Conservation (phyloP, 805 yeast genomes). For the Wickerhamomyces hampshirensis region DNA sequence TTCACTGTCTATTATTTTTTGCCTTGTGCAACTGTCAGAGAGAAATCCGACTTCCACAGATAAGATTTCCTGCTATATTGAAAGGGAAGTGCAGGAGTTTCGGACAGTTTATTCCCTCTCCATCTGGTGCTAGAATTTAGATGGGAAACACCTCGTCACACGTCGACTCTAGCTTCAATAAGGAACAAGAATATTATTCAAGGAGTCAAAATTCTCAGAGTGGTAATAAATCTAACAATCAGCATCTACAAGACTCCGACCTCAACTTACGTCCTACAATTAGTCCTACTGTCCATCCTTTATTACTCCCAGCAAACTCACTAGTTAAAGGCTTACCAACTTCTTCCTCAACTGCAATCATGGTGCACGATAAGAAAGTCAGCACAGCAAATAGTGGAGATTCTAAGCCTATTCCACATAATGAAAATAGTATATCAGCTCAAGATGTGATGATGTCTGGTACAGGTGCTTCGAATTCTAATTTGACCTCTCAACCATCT, state of each 20-base stretch:
- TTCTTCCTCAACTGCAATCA: slow-evolving; percentile 16
- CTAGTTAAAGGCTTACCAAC: slow-evolving; percentile 12
- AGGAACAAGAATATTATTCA: too few species aligned
- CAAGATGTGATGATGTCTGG: slow-evolving; percentile 26
- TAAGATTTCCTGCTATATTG: too few species aligned
- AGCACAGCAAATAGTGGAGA: background rate
- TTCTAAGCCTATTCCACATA: slow-evolving; percentile 1
- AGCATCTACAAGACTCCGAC: too few species aligned
- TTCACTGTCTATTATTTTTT: too few species aligned
- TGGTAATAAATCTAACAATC: too few species aligned
- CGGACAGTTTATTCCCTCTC: background rate
- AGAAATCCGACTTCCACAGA: too few species aligned
- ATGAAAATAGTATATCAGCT: slow-evolving; percentile 13
- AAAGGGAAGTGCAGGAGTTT: too few species aligned
- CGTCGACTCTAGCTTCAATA: slow-evolving; percentile 7
- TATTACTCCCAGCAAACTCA: slow-evolving; percentile 14
- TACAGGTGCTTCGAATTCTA: slow-evolving; percentile 19
- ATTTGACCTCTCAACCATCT: slow-evolving; percentile 20
- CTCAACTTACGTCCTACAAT: too few species aligned
- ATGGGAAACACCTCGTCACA: slow-evolving; percentile 19
- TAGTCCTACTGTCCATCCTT: slow-evolving; percentile 18
- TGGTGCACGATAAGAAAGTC: slow-evolving; percentile 15
- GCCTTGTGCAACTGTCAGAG: too few species aligned
- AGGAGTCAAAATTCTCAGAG: background rate
- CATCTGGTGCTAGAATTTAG: background rate